Base-by-base conservation (phyloP, 164 flowering plant species). In the Taxillus chinensis region DNA sequence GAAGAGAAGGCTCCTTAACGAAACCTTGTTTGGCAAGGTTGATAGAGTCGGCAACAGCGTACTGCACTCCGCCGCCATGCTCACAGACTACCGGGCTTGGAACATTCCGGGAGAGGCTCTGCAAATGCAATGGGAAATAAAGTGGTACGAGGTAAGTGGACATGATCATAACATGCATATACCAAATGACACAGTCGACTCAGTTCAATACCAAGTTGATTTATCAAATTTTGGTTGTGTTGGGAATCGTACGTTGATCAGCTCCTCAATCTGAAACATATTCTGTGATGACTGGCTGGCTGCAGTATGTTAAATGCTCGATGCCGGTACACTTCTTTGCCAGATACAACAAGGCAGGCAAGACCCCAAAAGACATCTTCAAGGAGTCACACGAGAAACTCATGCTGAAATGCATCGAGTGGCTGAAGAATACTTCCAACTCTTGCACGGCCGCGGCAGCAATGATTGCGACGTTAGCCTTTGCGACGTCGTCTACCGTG, bases 401-500 rank as follows among this genome's bases (percentile, higher is more conserved):
- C 2, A 60, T 64, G 15, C 17, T 58, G 45, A 9, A 27, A 0
- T 69, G 67, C 37, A 52, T 60, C 8, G 7, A 68, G 45, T 68
- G 78, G 78, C 69, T 70, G 0, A 58, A 39, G 50, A 64, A 55
- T 12, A 74, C 77, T 13, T 61, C 77, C 2, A 60, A 70, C 10
- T 70, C 71, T 2, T 74, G 67, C 68, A 64, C 74, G 4, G 68
- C 70, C 1, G 68, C 70, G 5, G 77, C 73, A 2, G 73, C 71
- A 1, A 73, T 74, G 48, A 61, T 74, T 13, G 77, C 73, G 3
- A 64, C 77, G 0, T 73, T 74, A 0, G 77, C 77, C 14, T 74
- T 67, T 12, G 68, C 77, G 3, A 64, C 77, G 3, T 54, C 74
- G 3, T 40, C 62, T 5, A 27, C 69, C 0, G 65, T 70, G 0